Evolutionary conservation across 2,329 filamentous ascomycete species (phyloP).

Genomic region (Bertia moriformis): DNA sequence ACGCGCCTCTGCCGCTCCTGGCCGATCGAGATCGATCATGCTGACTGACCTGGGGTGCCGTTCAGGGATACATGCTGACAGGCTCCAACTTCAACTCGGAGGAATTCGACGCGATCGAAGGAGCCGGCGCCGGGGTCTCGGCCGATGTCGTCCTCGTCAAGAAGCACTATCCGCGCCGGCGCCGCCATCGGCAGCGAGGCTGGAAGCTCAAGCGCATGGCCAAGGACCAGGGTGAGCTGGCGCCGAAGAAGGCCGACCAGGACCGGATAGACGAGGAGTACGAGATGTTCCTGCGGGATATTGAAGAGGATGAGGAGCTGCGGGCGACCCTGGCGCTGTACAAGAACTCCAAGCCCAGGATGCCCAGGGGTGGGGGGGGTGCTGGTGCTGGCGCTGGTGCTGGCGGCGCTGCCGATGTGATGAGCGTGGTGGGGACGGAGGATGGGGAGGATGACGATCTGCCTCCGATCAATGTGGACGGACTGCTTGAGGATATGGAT

Average conservation of each 20-base stretch:
- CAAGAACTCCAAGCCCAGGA: slow-evolving; percentile 44
- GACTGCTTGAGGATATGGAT: slow-evolving; percentile 83
- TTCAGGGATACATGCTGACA: slow-evolving; percentile 83
- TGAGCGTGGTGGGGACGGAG: slow-evolving; percentile 51
- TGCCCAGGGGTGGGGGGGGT: slow-evolving; percentile 23
- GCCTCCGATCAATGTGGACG: slow-evolving; percentile 63
- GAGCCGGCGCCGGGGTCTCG: slow-evolving; percentile 59
- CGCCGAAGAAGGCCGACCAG: slow-evolving; percentile 76
- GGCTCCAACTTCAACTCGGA: slow-evolving; percentile 87
- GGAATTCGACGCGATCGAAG: slow-evolving; percentile 70
- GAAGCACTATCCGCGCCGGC: slow-evolving; percentile 76
- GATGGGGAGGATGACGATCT: slow-evolving; percentile 48
- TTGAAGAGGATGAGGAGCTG: slow-evolving; percentile 87
- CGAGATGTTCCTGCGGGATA: slow-evolving; percentile 90
- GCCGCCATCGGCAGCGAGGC: slow-evolving; percentile 71
- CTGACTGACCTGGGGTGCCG: too few relatives aligned
- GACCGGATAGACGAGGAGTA: slow-evolving; percentile 84
- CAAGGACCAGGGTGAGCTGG: slow-evolving; percentile 74
- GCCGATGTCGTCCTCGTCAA: slow-evolving; percentile 85
- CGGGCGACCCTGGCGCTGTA: slow-evolving; percentile 74
- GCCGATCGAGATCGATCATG: too few relatives aligned
- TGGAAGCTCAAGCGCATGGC: slow-evolving; percentile 93
- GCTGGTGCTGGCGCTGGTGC: too few relatives aligned
- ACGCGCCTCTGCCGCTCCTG: too few relatives aligned
- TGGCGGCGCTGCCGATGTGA: too few relatives aligned